Percentiles rank a stretch among this genome's conserved stretches.
phyloP scores from a whole-genome alignment of 139 green algal genomes.

The Coelastrella sp. region DNA sequence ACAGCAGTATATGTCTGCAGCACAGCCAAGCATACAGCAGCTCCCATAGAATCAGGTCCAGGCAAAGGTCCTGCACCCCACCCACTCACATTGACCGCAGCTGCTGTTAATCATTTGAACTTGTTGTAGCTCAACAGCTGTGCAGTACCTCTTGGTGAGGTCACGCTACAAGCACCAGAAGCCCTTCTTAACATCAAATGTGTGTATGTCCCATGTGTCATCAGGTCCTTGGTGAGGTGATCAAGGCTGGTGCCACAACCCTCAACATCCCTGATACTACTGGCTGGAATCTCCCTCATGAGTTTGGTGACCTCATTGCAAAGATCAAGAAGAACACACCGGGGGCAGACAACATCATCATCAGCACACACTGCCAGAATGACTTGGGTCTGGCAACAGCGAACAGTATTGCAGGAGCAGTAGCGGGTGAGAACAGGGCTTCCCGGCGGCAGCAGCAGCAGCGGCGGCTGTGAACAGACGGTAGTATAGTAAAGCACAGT shows the following conservation, averaged over 20 bases:
- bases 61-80: too few species aligned
- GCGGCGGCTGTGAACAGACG: not conserved
- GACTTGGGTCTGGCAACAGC: slow-evolving; percentile 97
- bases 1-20: not conserved
- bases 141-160: too few species aligned
- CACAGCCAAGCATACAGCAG: too few species aligned
- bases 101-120: too few species aligned
- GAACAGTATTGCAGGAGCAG: slow-evolving; percentile 92
- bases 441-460: not conserved
- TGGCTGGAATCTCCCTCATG: slow-evolving; percentile 94
- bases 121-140: too few species aligned
- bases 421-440: slow-evolving; percentile 24
- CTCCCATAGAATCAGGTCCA: too few species aligned
- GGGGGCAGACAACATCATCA: slow-evolving; percentile 80
- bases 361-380: slow-evolving; percentile 99
- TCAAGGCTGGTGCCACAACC: slow-evolving; percentile 97
- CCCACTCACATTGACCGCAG: too few species aligned
- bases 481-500: too few species aligned
- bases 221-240: slow-evolving; percentile 79
- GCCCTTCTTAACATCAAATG: not conserved
- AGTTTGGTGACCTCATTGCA: slow-evolving; percentile 94
- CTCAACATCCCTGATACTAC: slow-evolving; percentile 99
- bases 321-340: slow-evolving; percentile 91
- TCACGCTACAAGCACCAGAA: too few species aligned
- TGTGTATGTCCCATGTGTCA: not conserved